A percentile compares a stretch with the other conserved stretches of the same genome.
phyloP scores from a whole-genome alignment of 2,329 filamentous ascomycete genomes.

The Chaetomium strumarium region DNA sequence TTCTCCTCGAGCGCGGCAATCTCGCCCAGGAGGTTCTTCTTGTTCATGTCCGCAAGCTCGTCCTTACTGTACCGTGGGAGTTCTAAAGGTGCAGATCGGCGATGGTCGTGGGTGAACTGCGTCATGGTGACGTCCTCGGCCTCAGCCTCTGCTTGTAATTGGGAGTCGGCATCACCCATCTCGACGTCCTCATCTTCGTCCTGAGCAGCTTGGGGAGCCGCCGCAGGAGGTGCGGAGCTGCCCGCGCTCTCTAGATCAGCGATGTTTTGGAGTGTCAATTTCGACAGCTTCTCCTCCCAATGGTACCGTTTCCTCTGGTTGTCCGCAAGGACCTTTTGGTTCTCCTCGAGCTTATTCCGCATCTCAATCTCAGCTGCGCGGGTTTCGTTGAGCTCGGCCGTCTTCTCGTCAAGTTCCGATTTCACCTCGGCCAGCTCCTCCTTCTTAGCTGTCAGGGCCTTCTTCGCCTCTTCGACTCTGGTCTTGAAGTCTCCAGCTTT shows the following conservation, averaged over 20 bases:
- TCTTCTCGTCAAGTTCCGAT: conserved; percentile 79
- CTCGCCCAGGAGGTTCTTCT: conserved; percentile 54
- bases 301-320: conserved; percentile 79
- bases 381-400: conserved; percentile 78
- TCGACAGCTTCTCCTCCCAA: conserved; percentile 85
- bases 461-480: conserved; percentile 76
- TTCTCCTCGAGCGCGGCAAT: conserved; percentile 59
- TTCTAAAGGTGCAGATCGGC: conserved; percentile 42
- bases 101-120: conserved; percentile 23
- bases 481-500: conserved; percentile 67
- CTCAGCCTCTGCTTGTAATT: conserved; percentile 26
- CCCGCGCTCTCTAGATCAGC: conserved; percentile 53
- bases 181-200: conserved; percentile 19
- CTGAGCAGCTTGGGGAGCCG: conserved; percentile 27
- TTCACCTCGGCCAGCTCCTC: conserved; percentile 75
- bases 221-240: conserved; percentile 19
- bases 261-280: conserved; percentile 76
- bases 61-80: conserved; percentile 74
- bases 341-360: conserved; percentile 96
- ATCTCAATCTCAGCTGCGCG: conserved; percentile 92
- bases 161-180: conserved; percentile 23
- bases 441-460: conserved; percentile 71
- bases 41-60: conserved; percentile 61
- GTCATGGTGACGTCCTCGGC: conserved; percentile 27
- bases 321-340: conserved; percentile 79